phyloP scores from a whole-genome alignment of 1,284 basidiomycete genomes.

The Leucoagaricus sp. region DNA sequence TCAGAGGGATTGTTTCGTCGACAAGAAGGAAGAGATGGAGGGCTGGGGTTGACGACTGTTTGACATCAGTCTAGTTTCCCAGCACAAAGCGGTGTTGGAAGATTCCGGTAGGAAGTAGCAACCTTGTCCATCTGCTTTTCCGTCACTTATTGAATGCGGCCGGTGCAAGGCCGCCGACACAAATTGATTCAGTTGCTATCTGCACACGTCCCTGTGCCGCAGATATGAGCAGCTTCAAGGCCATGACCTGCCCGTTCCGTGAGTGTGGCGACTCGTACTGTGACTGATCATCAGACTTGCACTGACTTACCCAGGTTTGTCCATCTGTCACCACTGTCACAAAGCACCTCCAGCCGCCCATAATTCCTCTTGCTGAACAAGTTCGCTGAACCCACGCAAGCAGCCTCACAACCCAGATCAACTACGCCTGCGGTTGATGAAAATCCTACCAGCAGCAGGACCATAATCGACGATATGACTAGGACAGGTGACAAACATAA shows the following conservation, averaged over 20 bases:
- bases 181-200: background rate
- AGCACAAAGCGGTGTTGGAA: slow-evolving; percentile 12
- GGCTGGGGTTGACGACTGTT: slow-evolving; percentile 15
- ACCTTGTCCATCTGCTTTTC: background rate
- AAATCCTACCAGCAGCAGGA: background rate
- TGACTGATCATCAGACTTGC: slow-evolving; percentile 11
- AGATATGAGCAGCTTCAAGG: background rate
- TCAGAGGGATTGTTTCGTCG: slow-evolving; percentile 5
- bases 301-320: background rate
- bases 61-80: slow-evolving; percentile 11
- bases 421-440: background rate
- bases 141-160: background rate
- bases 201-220: background rate
- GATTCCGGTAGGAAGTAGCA: slow-evolving; percentile 9
- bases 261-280: background rate
- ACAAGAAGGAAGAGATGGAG: slow-evolving; percentile 2
- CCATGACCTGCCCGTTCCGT: background rate
- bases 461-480: no score
- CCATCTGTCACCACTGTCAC: background rate
- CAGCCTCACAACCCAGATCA: no score
- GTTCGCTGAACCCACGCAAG: no score
- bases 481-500: no score
- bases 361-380: background rate
- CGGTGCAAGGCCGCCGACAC: background rate
- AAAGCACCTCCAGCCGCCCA: background rate